A percentile compares a stretch with the other conserved stretches of the same genome.
These are phyloP conservation scores for Dactylellina drechsleri DNA, from an alignment of 2,329 filamentous ascomycete species.

Conservation along the genomic window DNA sequence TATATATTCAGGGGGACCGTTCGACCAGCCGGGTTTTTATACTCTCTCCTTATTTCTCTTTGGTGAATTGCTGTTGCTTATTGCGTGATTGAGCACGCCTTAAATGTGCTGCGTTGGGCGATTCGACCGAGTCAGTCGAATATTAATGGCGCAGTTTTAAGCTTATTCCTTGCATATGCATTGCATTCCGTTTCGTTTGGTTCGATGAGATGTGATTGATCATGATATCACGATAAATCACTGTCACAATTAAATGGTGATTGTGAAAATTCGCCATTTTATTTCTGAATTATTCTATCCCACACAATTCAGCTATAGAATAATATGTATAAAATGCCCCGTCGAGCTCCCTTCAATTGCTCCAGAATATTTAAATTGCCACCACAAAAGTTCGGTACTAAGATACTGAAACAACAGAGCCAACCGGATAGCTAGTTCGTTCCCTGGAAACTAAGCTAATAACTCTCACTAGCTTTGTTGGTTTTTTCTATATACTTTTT, in stretches of 20 bases:
- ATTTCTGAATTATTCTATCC: background rate
- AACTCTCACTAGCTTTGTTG: too few species aligned
- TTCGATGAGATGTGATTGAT: background rate
- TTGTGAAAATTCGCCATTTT: conserved; percentile 8
- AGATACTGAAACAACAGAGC: too few species aligned
- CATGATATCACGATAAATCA: too few species aligned
- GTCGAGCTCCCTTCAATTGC: conserved; percentile 9
- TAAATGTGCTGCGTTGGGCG: conserved; percentile 6
- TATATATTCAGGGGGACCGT: background rate
- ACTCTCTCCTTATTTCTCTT: conserved; percentile 12
- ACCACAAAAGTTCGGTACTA: too few species aligned
- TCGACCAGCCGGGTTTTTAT: background rate
- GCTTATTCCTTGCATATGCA: conserved; percentile 41
- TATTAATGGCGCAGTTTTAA: conserved; percentile 43
- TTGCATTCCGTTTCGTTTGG: background rate
- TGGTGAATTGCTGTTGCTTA: conserved; percentile 3
- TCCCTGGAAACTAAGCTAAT: background rate
- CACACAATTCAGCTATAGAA: background rate
- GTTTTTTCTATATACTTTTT: background rate
- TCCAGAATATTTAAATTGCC: background rate
- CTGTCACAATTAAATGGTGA: background rate
- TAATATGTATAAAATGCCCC: background rate
- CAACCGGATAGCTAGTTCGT: background rate
- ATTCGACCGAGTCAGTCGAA: background rate
- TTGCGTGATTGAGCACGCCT: conserved; percentile 48